Evolutionary conservation across 305 asterid genomes (phyloP), one percentile per base, ranked within the genome.

Genomic region (Rubia balearica): DNA sequence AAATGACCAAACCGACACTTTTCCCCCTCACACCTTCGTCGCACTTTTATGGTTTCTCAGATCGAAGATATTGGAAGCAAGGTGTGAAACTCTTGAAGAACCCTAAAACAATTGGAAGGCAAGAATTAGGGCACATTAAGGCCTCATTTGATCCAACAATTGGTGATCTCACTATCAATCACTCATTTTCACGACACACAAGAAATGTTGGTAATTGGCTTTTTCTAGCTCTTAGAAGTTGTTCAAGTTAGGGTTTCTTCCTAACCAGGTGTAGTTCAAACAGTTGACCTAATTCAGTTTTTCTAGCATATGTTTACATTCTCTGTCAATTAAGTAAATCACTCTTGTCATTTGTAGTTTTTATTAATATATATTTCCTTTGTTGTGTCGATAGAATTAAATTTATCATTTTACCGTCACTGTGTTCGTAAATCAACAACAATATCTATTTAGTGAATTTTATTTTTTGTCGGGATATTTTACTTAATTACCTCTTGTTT

Each of bases 51-150:
- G 69, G 38, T 69, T 51, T 69, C 79, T 61, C 83, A 93, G 98
- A 85, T 78, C 78, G 84, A 78, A 83, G 94, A 81, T 79, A 84
- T 49, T 90, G 96, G 96, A 93, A 87, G 83, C 98, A 93, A 85
- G 97, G 83, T 9, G 92, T 93, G 78, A 90, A 89, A 84, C 96
- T 93, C 68, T 68, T 90, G 73, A 77, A 77, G 71, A 80, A 76
- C 75, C 92, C 98, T 3, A 85, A 78, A 13, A 80, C 78, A 61
- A 79, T 87, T 36, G 80, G 75, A 56, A 66, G 73, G 65, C 65
- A 43, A 17, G 66, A 73, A 21, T 62, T 60, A 22, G 67, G 74
- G 33, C n/a, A 51, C 17, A 73, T 92, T 19, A 80, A 72, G 73
- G 87, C 90, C 33, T 80, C 76, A 40, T 89, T 90, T 66, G 90